Evolutionary conservation across 495 filamentous ascomycete genomes (phyloP), one percentile per base, ranked within the genome.

Genomic region (Penicillium nucicola): DNA sequence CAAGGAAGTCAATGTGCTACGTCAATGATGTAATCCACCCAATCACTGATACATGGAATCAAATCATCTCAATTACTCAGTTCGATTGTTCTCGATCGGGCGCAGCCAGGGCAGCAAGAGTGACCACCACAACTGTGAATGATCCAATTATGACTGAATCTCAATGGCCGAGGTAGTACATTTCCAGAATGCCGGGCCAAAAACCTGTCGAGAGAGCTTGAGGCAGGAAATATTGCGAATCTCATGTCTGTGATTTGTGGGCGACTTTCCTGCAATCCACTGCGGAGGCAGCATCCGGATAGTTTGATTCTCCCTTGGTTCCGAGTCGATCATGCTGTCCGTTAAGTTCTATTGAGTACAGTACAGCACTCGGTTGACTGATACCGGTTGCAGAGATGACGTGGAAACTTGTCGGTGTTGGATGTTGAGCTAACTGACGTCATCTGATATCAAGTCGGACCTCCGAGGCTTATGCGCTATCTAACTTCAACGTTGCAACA

Each of bases 11-110:
- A 12, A 30, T 2, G 19, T 28, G 19, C 13, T 31, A 42, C 31
- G 6, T 48, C 44, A 45, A 57, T 57, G 54, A 57, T 57, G 54
- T 57, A 57, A 57, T 37, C 2, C 22, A 35, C 18, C 28, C 38
- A 54, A 49, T 43, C 23, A 54, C 28, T 22, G 32, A 12, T 31
- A 11, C 25, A 18, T 12, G 14, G 15, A 44, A 43, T 50, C 6
- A 50, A 50, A 42, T 38, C 35, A 42, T 22, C 28, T 17, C 17
- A 7, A 35, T 35, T 50, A 42, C 22, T 36, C 30, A 37, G 14
- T 11, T 10, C 13, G 42, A 44, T 5, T 17, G 25, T 15, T 18
- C 42, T 44, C 13, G 42, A 17, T 15, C 25, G 0, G 23, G 28
- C 3, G 6, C 8, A 32, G n/a, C 20, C 5, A 45, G 35, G 7